Evolutionary conservation across 257 asterid species (phyloP), one percentile per base, ranked within the genome.

Genomic region (Solanum corneliomulleri): DNA sequence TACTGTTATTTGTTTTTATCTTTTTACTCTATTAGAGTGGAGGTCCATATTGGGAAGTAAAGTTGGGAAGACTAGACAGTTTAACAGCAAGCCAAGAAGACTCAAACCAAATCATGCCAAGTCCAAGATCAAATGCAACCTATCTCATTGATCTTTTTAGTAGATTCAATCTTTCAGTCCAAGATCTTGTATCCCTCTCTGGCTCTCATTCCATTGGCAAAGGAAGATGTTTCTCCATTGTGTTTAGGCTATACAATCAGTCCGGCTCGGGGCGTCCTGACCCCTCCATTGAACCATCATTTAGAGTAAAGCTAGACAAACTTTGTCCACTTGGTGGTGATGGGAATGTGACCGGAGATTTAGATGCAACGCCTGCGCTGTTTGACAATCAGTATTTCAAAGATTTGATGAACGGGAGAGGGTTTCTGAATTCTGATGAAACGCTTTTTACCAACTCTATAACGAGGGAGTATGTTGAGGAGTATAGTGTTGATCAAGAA

Each of bases 181-280:
- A 91, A 89, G 97, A 97, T 85, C 84, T 97, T 77, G 99, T 97
- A 15, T 98, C 98, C 70, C 99, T 97, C 69, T 97, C 99, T 2
- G 98, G 99, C 6, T 94, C 99, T 60, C 99, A 96, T 86, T 96
- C 99, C 90, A 93, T 95, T 62, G 99, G 99, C 84, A 89, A 97
- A 87, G 99, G 89, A 3, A 88, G 99, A 80, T 97, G 99, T 84
- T 97, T 96, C 89, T 97, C 99, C 3, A 88, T 97, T 4, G 92
- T 93, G 87, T 93, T 93, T 91, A 88, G 99, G 86, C 98, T 96
- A 69, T 97, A 97, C 91, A 97, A 97, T 86, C 99, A 97, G 74
- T 95, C 99, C 0, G 99, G 99, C 15, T 84, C 97, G 0, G 99
- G 99, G 37, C 88, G 25, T 14, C 95, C 98, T 1, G 99, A 97